Evolutionary conservation across 768 basidiomycete species (phyloP).

Genomic region (Lactifluus pinguis): DNA sequence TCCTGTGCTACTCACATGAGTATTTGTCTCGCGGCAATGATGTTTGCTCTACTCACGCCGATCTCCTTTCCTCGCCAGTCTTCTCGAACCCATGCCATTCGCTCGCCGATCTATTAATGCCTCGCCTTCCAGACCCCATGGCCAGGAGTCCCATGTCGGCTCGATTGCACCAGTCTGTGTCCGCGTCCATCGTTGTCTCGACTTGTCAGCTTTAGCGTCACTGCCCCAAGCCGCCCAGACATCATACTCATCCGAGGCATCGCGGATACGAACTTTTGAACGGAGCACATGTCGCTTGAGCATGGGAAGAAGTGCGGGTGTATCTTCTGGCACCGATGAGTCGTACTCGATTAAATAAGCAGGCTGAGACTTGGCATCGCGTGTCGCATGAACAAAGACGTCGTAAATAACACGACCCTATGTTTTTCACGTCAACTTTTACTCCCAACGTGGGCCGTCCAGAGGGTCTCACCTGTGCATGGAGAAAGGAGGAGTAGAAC

Average conservation of each 20-base stretch:
- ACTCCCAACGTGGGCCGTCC: slow-evolving; percentile 10
- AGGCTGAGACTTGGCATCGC: slow-evolving; percentile 33
- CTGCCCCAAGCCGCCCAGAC: slow-evolving; percentile 76
- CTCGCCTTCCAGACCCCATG: slow-evolving; percentile 51
- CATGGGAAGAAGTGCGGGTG: slow-evolving; percentile 51
- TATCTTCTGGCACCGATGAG: slow-evolving; percentile 35
- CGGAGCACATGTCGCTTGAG: slow-evolving; percentile 82
- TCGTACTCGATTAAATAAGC: slow-evolving; percentile 71
- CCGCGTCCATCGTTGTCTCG: slow-evolving; percentile 37
- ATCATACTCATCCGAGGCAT: slow-evolving; percentile 69
- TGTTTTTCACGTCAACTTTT: slow-evolving; percentile 2
- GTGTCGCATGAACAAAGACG: slow-evolving; percentile 68
- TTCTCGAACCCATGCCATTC: slow-evolving; percentile 67
- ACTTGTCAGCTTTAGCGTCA: slow-evolving; percentile 33
- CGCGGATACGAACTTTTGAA: slow-evolving; percentile 76
- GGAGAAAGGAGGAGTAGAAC: slow-evolving; percentile 64
- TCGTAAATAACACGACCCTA: slow-evolving; percentile 90
- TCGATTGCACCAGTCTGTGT: slow-evolving; percentile 72
- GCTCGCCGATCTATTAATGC: slow-evolving; percentile 57
- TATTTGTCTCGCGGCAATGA: neutral
- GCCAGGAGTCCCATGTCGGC: slow-evolving; percentile 59
- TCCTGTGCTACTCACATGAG: slow-evolving; percentile 38
- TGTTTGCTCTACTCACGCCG: slow-evolving; percentile 48
- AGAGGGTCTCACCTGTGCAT: slow-evolving; percentile 55
- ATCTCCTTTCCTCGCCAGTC: slow-evolving; percentile 62